Base-by-base conservation (phyloP, 257 asterid species). In the Solanum pinnatisectum region DNA sequence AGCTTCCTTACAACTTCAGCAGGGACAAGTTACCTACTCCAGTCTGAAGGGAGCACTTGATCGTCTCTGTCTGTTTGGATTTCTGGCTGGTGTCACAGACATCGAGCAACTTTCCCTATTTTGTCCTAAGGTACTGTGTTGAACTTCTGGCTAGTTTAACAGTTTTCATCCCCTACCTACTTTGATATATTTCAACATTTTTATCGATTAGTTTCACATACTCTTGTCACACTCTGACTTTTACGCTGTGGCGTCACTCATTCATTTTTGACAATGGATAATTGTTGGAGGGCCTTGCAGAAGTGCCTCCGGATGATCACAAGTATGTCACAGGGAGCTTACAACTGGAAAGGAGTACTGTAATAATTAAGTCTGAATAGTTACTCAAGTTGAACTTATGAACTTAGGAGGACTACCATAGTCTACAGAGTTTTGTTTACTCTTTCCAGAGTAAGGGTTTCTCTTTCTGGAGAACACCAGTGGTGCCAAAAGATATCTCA, bases 71-170 rank as follows among this genome's bases (percentile, higher is more conserved):
- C 89, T 90, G 87, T 92, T 90, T 86, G 97, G 96, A 59, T 90
- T 88, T 87, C 90, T 71, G 30, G 90, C 90, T 79, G 90, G 92
- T 88, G 89, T 89, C 82, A 83, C 88, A 46, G 96, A 94, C 52
- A 78, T 96, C 84, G 95, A 95, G 89, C 92, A 91, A 90, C 95
- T 96, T 78, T 89, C 96, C 86, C 92, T 91, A 87, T 88, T 95
- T 89, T 96, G 95, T 88, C 98, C 98, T 30, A 90, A 93, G 98
- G 99, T 96, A 91, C 87, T 86, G 84, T 27, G 63, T 89, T 87
- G 88, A 72, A 71, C 49, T 46, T 35, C 84, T 52, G 71, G 35
- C 36, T 86, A n/a, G 78, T 32, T 86, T 73, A 25, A 13, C 88
- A 52, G 27, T 74, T 73, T 52, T 35, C 20, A 11, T 72, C 32